Conservation (phyloP, 805 yeast genomes). For the Teunomyces lycoperdinae region DNA sequence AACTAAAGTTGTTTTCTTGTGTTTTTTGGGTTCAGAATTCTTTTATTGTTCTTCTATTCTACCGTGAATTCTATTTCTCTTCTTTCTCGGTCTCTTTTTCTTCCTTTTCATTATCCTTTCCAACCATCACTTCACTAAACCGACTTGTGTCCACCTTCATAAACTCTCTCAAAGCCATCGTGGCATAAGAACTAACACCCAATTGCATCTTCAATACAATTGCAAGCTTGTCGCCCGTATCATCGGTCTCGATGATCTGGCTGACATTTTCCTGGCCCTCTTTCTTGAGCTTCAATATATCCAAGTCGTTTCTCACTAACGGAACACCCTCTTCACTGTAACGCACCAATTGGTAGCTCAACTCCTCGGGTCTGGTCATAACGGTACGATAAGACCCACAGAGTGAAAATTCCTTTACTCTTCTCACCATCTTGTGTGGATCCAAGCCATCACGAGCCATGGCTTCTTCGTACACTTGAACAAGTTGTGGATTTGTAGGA, state of each 20-base stretch:
- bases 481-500: constrained; percentile 64
- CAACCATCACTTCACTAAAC: constrained; percentile 17
- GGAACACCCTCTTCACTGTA: constrained; percentile 68
- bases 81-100: not conserved
- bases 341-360: constrained; percentile 60
- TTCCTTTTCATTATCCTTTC: not conserved
- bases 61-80: not conserved
- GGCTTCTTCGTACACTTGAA: constrained; percentile 58
- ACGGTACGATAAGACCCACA: constrained; percentile 86
- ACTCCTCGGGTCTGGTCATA: constrained; percentile 59
- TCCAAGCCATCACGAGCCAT: constrained; percentile 84
- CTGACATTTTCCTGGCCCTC: constrained; percentile 24
- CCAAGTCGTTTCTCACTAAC: constrained; percentile 74
- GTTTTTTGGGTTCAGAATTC: not conserved
- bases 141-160: constrained; percentile 71
- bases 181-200: constrained; percentile 89
- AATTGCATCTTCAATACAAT: constrained; percentile 73
- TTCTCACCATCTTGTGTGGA: constrained; percentile 81
- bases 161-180: constrained; percentile 93
- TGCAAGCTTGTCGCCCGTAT: constrained; percentile 51
- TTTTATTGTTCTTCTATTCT: not conserved
- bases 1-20: not conserved
- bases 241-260: constrained; percentile 8
- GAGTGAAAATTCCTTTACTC: constrained; percentile 82
- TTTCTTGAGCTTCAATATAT: constrained; percentile 33